These are phyloP conservation scores for Cercospora zeae-maydis DNA, from an alignment of 2,329 filamentous ascomycete genomes.

Conservation along the genomic window DNA sequence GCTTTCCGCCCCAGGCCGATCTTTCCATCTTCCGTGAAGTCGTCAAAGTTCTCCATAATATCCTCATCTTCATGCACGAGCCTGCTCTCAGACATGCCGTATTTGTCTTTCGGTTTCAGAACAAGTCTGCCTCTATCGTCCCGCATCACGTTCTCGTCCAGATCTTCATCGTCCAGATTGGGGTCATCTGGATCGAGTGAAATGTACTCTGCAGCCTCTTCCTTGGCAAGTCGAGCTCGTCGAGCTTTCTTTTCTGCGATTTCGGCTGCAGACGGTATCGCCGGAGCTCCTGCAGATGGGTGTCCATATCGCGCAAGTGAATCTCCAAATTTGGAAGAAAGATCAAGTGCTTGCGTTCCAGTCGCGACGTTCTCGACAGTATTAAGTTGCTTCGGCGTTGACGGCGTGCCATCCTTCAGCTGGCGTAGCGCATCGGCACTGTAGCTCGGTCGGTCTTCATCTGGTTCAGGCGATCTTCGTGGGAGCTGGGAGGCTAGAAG, in stretches of 20 bases:
- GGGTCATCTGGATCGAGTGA: slow-evolving; percentile 61
- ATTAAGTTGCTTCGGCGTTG: slow-evolving; percentile 65
- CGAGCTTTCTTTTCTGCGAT: slow-evolving; percentile 89
- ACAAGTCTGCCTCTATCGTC: slow-evolving; percentile 46
- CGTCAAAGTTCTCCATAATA: slow-evolving; percentile 87
- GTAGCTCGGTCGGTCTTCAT: slow-evolving; percentile 70
- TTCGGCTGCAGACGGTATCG: slow-evolving; percentile 76
- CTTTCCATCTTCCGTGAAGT: slow-evolving; percentile 68
- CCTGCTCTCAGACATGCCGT: slow-evolving; percentile 57
- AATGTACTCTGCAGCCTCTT: slow-evolving; percentile 60
- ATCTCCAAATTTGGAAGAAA: slow-evolving; percentile 57
- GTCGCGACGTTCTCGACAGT: slow-evolving; percentile 45
- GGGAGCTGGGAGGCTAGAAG: slow-evolving; percentile 49
- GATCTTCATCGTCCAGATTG: slow-evolving; percentile 41
- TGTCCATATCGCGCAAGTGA: slow-evolving; percentile 37
- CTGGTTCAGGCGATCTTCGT: slow-evolving; percentile 45
- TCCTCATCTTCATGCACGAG: slow-evolving; percentile 86
- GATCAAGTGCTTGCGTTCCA: slow-evolving; percentile 42
- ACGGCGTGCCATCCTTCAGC: slow-evolving; percentile 79
- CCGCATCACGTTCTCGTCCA: slow-evolving; percentile 38
- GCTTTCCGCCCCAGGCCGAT: slow-evolving; percentile 75
- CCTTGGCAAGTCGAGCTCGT: slow-evolving; percentile 72
- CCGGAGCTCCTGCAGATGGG: slow-evolving; percentile 32
- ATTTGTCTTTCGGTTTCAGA: slow-evolving; percentile 57
- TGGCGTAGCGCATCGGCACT: slow-evolving; percentile 83